Percentiles rank a stretch among this genome's conserved stretches.
phyloP scores from a whole-genome alignment of 345 rosid genomes.

The Euphorbia lathyris region DNA sequence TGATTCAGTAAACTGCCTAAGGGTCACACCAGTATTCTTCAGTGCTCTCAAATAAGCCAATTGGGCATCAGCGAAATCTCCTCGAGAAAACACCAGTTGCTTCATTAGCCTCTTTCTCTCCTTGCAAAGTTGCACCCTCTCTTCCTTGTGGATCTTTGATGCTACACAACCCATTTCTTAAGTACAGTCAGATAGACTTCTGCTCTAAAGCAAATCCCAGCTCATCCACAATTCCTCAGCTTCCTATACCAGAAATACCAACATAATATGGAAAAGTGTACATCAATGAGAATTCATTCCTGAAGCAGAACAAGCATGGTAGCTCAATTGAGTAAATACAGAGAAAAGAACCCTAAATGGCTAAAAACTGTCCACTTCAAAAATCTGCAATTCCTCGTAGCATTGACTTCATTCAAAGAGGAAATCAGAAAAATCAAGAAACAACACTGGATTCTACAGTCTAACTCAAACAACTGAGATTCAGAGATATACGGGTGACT shows the following conservation, averaged over 20 bases:
- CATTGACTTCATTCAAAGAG: not conserved
- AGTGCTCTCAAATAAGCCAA: conserved; percentile 72
- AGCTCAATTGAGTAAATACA: not conserved
- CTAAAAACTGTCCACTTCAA: not conserved
- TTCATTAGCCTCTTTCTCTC: conserved; percentile 86
- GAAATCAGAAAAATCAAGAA: not conserved
- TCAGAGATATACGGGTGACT: not conserved
- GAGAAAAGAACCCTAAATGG: not conserved
- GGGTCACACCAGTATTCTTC: conserved; percentile 84
- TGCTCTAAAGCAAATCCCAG: not conserved
- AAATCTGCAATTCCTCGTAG: not conserved
- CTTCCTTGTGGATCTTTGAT: conserved; percentile 78
- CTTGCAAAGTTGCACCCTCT: conserved; percentile 62
- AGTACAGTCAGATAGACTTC: not conserved
- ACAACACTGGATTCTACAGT: not conserved
- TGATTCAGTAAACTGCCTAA: conserved; percentile 87
- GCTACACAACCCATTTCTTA: conserved; percentile 81
- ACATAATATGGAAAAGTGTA: not conserved
- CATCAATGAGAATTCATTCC: not conserved
- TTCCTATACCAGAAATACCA: conserved; percentile 2
- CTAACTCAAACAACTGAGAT: conserved; percentile 3
- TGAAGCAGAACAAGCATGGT: not conserved
- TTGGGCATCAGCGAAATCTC: conserved; percentile 78
- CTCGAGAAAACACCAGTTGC: conserved; percentile 56
- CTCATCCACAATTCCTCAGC: not conserved